Base-by-base conservation (phyloP, 495 filamentous ascomycete genomes). In the Aspergillus carlsbadensis region DNA sequence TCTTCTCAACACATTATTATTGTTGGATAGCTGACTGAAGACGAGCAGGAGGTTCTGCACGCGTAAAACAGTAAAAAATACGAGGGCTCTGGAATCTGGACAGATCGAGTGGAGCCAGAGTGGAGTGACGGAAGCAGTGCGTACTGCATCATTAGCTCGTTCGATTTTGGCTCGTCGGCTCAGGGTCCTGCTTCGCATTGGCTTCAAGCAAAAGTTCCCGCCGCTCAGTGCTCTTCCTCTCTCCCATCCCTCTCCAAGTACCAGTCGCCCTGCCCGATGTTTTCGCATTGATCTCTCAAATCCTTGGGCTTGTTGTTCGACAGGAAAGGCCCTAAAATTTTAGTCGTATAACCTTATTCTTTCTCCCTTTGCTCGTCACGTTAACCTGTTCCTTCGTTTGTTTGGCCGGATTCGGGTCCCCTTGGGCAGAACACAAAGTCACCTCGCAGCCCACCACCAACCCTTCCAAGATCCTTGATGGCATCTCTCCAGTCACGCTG, bases 1-100 rank as follows among this genome's bases (percentile, higher is more conserved):
- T 29, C 8, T 29, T 29, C 8, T 29, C 4, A 29, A 29, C 3
- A 8, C 26, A 29, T n/a, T n/a, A n/a, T n/a, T 8, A 29, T 29
- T 8, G 26, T 8, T 4, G 8, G 26, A 29, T 3, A 29, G 26
- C 26, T 50, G 29, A 35, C 8, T 29, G 26, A 24, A 33, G 15
- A 17, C 15, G 31, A 29, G 39, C 39, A 26, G 44, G 35, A 26
- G 44, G 35, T 54, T 53, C 56, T 52, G 56, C 42, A 58, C 33
- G 33, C 44, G 42, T 58, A 35, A 39, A 29, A 29, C 26, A 29
- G 26, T 29, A 29, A 29, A 4, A 8, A 29, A 29, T 29, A 29
- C 26, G 26, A 29, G 26, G 26, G 26, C 26, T 29, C 26, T 29
- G 26, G 26, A 29, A 29, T 29, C 26, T 29, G 26, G 26, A 29